A percentile compares a stretch with the other conserved stretches of the same genome.
phyloP scores from a whole-genome alignment of 805 yeast genomes.

The Yamadazyma scolyti region DNA sequence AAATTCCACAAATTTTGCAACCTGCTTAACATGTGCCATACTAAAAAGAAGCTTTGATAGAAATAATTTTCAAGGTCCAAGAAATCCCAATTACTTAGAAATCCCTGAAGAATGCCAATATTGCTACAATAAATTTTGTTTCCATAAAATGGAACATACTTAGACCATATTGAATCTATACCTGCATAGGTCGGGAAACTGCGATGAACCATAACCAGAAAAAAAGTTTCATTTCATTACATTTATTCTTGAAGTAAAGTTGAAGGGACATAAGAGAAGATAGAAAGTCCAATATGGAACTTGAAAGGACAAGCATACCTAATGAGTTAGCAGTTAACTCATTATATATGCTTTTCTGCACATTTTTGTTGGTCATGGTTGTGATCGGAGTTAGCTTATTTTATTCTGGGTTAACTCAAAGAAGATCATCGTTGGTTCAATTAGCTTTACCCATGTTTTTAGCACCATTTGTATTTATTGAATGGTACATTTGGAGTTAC shows the following conservation, averaged over 20 bases:
- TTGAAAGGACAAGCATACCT: no score
- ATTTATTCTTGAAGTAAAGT: no score
- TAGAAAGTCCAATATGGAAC: no score
- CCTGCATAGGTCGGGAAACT: no score
- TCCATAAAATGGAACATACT: no score
- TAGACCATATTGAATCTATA: no score
- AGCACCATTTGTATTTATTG: constrained; percentile 29
- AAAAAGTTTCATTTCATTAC: no score
- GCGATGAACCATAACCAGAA: no score
- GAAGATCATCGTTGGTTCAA: constrained; percentile 40
- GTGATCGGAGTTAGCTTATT: constrained; percentile 35
- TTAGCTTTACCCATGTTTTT: constrained; percentile 32
- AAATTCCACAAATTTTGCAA: constrained; percentile 40
- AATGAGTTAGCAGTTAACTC: constrained; percentile 18
- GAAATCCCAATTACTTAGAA: neutral
- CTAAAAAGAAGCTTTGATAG: constrained; percentile 50
- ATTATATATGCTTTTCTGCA: constrained; percentile 34
- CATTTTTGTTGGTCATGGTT: constrained; percentile 26
- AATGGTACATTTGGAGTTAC: constrained; percentile 45
- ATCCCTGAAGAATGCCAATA: constrained; percentile 11
- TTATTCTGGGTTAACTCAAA: constrained; percentile 41
- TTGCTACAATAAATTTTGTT: constrained; percentile 13
- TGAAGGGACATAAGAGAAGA: no score
- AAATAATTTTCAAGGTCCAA: constrained; percentile 6
- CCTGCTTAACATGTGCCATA: constrained; percentile 57